These are phyloP conservation scores for Gossypium turneri DNA, from an alignment of 345 rosid genomes.

Conservation along the genomic window DNA sequence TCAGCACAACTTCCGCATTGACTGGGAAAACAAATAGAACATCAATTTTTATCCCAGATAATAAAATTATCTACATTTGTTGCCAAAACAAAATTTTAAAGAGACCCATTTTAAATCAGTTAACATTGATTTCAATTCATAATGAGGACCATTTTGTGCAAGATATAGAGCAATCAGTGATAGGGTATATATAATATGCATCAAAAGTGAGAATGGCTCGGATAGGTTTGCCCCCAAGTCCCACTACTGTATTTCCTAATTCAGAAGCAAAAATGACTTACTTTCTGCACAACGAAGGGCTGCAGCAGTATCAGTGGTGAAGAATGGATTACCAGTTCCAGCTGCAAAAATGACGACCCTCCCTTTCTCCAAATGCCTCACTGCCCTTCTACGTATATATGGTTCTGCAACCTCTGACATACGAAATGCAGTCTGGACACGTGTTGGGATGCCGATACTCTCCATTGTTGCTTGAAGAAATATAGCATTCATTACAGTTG, in stretches of 20 bases:
- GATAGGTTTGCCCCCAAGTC: not conserved
- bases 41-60: not conserved
- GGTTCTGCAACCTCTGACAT: slow-evolving; percentile 99
- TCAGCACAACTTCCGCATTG: slow-evolving; percentile 88
- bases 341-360: slow-evolving; percentile 98
- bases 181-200: not conserved
- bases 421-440: slow-evolving; percentile 95
- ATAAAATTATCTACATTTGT: not conserved
- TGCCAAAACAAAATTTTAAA: not conserved
- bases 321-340: slow-evolving; percentile 95
- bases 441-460: slow-evolving; percentile 90
- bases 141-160: not conserved
- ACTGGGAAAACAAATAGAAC: slow-evolving; percentile 38
- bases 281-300: slow-evolving; percentile 98
- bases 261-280: slow-evolving; percentile 30
- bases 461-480: slow-evolving; percentile 99
- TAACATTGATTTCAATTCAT: not conserved
- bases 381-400: slow-evolving; percentile 80
- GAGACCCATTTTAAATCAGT: not conserved
- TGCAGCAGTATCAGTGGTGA: slow-evolving; percentile 95
- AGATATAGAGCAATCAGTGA: not conserved
- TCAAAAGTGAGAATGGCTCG: not conserved
- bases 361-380: slow-evolving; percentile 92
- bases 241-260: not conserved
- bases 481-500: slow-evolving; percentile 96